phyloP scores from a whole-genome alignment of 441 rosid genomes.

The Syzygium malaccense region DNA sequence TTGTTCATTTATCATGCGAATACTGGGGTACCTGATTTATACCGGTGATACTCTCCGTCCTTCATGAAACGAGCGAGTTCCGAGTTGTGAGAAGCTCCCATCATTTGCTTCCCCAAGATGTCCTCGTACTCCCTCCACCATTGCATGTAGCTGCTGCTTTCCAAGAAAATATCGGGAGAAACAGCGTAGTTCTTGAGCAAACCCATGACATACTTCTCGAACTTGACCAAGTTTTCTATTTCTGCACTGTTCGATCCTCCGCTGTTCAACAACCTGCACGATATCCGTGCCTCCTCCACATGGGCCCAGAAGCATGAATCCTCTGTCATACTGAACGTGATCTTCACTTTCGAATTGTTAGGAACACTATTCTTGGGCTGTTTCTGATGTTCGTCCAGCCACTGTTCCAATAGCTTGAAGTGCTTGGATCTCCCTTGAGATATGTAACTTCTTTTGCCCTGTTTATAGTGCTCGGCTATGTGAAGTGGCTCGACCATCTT shows the following conservation, averaged over 20 bases:
- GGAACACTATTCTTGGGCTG: neutral
- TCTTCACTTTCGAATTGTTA: neutral
- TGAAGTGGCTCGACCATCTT: too few relatives aligned
- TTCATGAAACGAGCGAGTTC: constrained; percentile 32
- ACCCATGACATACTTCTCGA: constrained; percentile 35
- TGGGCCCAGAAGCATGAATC: constrained; percentile 85
- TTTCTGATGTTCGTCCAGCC: constrained; percentile 21
- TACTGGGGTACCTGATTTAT: neutral
- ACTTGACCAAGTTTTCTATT: neutral
- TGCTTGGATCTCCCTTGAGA: constrained; percentile 30
- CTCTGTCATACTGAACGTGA: constrained; percentile 22
- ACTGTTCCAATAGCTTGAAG: constrained; percentile 34
- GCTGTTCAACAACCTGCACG: constrained; percentile 6
- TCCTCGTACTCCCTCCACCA: constrained; percentile 50
- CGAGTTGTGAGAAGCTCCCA: constrained; percentile 5
- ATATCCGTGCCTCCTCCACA: constrained; percentile 52
- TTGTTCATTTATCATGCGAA: neutral
- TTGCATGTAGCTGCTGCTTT: constrained; percentile 46
- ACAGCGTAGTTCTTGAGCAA: constrained; percentile 33
- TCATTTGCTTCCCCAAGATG: neutral
- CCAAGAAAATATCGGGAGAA: constrained; percentile 62
- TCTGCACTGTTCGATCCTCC: neutral
- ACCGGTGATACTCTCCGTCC: constrained; percentile 4
- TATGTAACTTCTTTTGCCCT: neutral
- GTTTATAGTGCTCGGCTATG: too few relatives aligned